phyloP scores from a whole-genome alignment of 176 grass and related monocot genomes.

The Stipa capillata region DNA sequence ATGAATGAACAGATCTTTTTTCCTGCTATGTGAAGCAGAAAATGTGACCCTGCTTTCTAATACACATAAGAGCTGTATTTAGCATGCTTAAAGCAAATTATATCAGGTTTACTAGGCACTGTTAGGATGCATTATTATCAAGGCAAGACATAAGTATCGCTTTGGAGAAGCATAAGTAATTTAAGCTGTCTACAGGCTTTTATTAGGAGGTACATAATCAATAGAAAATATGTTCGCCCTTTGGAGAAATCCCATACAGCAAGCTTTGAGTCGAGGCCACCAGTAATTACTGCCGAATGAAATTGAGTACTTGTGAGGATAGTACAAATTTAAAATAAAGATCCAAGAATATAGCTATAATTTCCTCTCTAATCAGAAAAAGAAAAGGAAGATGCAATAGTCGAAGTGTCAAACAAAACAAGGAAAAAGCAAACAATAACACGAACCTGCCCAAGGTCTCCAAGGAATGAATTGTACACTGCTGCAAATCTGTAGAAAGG shows the following conservation, averaged over 20 bases:
- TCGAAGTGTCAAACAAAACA: neutral
- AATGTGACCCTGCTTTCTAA: neutral
- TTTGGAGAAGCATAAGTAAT: neutral
- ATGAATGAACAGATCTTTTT: neutral
- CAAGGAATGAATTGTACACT: slow-evolving; percentile 80
- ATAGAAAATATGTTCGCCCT: slow-evolving; percentile 64
- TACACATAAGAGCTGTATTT: slow-evolving; percentile 1
- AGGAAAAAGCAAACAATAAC: neutral
- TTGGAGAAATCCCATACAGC: slow-evolving; percentile 91
- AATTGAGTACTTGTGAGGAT: neutral
- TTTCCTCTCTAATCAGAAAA: neutral
- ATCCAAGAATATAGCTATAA: neutral
- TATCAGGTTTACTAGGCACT: neutral
- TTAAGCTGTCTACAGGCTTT: neutral
- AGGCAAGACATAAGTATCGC: neutral
- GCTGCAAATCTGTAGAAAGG: slow-evolving; percentile 72
- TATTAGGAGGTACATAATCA: slow-evolving; percentile 53
- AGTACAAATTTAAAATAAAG: neutral
- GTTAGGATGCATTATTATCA: slow-evolving; percentile 1
- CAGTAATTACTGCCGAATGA: slow-evolving; percentile 58
- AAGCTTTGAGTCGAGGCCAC: slow-evolving; percentile 83
- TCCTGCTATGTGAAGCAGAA: neutral
- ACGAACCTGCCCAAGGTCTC: slow-evolving; percentile 91
- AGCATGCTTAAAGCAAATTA: slow-evolving; percentile 5
- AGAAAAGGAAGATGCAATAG: neutral